Base-by-base conservation (phyloP, 805 yeast genomes). In the Yarrowia deformans region DNA sequence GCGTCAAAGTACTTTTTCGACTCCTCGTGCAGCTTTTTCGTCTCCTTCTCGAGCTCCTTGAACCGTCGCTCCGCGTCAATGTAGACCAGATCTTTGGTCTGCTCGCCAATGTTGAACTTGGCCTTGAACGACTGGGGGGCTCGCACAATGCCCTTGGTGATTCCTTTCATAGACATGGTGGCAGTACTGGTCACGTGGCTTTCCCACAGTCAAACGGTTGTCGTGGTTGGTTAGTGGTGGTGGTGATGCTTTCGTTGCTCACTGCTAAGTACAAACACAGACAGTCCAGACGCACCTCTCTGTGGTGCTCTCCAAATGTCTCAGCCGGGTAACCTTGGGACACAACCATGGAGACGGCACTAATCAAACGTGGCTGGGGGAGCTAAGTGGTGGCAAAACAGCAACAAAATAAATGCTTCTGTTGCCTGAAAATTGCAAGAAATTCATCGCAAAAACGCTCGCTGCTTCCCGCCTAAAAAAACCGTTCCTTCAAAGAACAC, bases 61-160 rank as follows among this genome's bases (percentile, higher is more conserved):
- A 95, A 95, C 76, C 99, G 86, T 79, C 98, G 87, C 79, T 95
- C 99, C 8, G 99, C 98, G 81, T 95, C 99, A 37, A 84, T 85
- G 79, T 93, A 95, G 14, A 95, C 97, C 0, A 97, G 87, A 76
- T 95, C 99, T 60, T 81, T 83, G n/a, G 93, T 88, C 54, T 69
- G 70, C 45, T 75, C 75, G 64, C 81, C 82, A 91, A 92, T 93
- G 80, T 95, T 89, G 81, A 95, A 79, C 84, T 92, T 93, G 80
- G 91, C 97, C 74, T 95, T 89, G 78, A 95, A 84, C 73, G 84
- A 86, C 80, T 95, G 98, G 55, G 99, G 99, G 8, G 97, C 97
- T 75, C 97, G 83, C 56, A 87, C 85, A 71, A 91, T 81, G 43
- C 93, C 87, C 79, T 91, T 92, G 71, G 89, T 89, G 73, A 92